Conservation (phyloP, 208 protist genomes). For the Zelonia costaricensis region DNA sequence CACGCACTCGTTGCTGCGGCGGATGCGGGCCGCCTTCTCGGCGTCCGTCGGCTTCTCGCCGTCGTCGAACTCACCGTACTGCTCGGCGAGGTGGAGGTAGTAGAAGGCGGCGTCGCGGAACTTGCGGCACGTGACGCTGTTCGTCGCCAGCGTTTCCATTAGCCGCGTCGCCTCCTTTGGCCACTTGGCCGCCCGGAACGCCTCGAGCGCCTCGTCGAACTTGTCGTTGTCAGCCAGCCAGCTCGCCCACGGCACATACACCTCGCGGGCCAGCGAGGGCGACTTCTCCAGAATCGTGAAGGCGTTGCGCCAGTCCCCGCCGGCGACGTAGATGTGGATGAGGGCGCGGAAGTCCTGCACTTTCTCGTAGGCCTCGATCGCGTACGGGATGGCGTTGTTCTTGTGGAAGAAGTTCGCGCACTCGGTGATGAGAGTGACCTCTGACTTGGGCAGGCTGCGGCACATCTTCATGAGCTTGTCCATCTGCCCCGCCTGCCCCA, state of each 20-base stretch:
- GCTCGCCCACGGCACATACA: conserved; percentile 97
- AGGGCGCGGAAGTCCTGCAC: conserved; percentile 88
- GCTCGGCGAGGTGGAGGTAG: conserved; percentile 85
- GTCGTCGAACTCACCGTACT: conserved; percentile 80
- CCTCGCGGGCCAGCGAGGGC: conserved; percentile 82
- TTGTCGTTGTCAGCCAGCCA: conserved; percentile 95
- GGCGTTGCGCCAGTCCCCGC: conserved; percentile 90
- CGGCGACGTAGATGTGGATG: conserved; percentile 89
- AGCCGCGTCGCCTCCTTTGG: conserved; percentile 90
- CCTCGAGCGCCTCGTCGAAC: conserved; percentile 96
- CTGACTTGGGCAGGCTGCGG: conserved; percentile 77
- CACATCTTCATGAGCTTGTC: conserved; percentile 90
- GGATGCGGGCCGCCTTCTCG: conserved; percentile 67
- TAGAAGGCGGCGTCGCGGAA: conserved; percentile 93
- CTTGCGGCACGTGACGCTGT: conserved; percentile 92
- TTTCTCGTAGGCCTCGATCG: conserved; percentile 91
- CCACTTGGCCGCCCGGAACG: conserved; percentile 90
- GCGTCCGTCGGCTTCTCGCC: conserved; percentile 51
- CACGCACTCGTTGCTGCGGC: conserved; percentile 76
- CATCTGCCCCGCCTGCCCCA: conserved; percentile 81
- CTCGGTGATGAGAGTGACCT: conserved; percentile 80
- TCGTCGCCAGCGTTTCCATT: conserved; percentile 92
- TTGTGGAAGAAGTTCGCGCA: conserved; percentile 90
- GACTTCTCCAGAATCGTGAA: conserved; percentile 85
- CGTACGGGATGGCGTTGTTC: conserved; percentile 71